These are phyloP conservation scores for Melocanna baccifera DNA, from an alignment of 176 grass and related monocot species.

Conservation along the genomic window DNA sequence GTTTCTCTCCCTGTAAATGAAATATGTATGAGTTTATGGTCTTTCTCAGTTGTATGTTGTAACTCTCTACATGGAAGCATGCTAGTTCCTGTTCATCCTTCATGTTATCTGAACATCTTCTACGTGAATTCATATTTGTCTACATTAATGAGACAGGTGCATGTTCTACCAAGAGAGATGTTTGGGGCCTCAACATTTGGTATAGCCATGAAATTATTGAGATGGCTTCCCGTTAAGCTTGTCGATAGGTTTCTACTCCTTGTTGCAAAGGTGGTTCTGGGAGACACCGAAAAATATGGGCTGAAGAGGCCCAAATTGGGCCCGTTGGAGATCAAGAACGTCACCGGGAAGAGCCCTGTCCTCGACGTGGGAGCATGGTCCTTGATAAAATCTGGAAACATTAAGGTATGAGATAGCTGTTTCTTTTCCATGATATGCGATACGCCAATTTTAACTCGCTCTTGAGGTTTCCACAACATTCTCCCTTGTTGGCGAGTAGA, in stretches of 20 bases:
- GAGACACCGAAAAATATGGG: constrained; percentile 71
- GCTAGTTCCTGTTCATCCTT: neutral
- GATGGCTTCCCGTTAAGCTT: constrained; percentile 65
- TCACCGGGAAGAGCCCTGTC: constrained; percentile 89
- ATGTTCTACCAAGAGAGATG: constrained; percentile 88
- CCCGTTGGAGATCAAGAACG: constrained; percentile 75
- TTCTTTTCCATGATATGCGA: constrained; percentile 28
- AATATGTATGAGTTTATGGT: neutral
- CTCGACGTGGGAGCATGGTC: constrained; percentile 84
- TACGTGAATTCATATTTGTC: neutral
- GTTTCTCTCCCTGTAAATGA: neutral
- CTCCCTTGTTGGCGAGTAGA: constrained; percentile 10
- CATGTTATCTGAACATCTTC: neutral
- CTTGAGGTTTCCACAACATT: constrained; percentile 40
- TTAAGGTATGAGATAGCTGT: constrained; percentile 60
- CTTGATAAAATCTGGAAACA: constrained; percentile 71
- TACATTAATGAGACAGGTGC: constrained; percentile 49
- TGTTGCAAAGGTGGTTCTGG: constrained; percentile 53
- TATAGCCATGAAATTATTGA: constrained; percentile 66
- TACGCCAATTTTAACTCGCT: constrained; percentile 32
- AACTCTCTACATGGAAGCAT: neutral
- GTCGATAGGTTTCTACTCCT: constrained; percentile 70
- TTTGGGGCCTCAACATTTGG: constrained; percentile 73
- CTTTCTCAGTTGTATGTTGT: neutral
- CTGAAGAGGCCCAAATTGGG: constrained; percentile 80